phyloP scores from a whole-genome alignment of 371 early-diverging fungal genomes.

The Cokeromyces recurvatus region DNA sequence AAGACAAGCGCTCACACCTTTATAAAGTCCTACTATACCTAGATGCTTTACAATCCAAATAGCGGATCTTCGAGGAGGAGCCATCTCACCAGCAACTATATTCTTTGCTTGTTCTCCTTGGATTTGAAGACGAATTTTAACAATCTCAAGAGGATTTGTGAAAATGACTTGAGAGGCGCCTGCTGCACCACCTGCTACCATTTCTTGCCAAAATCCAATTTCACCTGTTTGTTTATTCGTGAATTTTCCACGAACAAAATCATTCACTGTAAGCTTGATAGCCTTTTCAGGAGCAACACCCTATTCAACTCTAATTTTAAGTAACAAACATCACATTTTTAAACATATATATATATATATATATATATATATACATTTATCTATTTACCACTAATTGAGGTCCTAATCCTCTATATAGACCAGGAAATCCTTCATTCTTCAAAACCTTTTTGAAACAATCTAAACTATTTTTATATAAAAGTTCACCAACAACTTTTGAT shows the following conservation, averaged over 20 bases:
- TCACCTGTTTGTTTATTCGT: slow-evolving; percentile 67
- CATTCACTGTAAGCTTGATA: slow-evolving; percentile 97
- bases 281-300: slow-evolving; percentile 98
- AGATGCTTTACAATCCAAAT: slow-evolving; percentile 87
- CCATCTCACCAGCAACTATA: slow-evolving; percentile 7
- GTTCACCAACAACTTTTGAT: slow-evolving; percentile 84
- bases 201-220: slow-evolving; percentile 75
- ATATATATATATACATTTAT: no score
- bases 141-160: slow-evolving; percentile 96
- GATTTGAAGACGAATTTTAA: slow-evolving; percentile 95
- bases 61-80: slow-evolving; percentile 66
- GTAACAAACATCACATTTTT: no score
- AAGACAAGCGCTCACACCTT: slow-evolving; percentile 91
- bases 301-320: no score
- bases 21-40: slow-evolving; percentile 93
- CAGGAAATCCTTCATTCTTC: slow-evolving; percentile 86
- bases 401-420: slow-evolving; percentile 93
- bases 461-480: slow-evolving; percentile 88
- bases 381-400: slow-evolving; percentile 90
- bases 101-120: slow-evolving; percentile 74
- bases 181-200: slow-evolving; percentile 85
- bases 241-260: slow-evolving; percentile 78
- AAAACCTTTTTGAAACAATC: slow-evolving; percentile 95
- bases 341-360: no score
- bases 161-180: slow-evolving; percentile 93